Evolutionary conservation across 345 rosid species (phyloP).

Genomic region (Eucalyptus cloeziana): DNA sequence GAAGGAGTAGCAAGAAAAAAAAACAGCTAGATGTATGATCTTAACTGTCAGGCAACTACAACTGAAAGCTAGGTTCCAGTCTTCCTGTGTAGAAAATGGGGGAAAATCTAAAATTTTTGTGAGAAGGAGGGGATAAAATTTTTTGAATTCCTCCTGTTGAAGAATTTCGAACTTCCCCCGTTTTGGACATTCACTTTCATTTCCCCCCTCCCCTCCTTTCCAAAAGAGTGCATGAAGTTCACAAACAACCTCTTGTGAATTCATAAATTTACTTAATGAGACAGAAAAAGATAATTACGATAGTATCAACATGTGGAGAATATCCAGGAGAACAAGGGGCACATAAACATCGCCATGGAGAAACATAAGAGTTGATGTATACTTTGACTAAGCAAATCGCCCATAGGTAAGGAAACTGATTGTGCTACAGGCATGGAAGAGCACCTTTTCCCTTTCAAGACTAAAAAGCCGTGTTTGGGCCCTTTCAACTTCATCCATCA

Average conservation of each 20-base stretch:
- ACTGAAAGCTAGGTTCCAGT: not conserved
- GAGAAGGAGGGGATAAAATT: not conserved
- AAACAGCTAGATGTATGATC: not conserved
- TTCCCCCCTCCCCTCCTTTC: not conserved
- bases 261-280: not conserved
- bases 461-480: conserved; percentile 92
- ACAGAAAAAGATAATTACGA: not conserved
- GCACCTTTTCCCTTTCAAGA: conserved; percentile 96
- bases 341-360: not conserved
- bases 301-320: not conserved
- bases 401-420: not conserved
- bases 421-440: not conserved
- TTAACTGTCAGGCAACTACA: not conserved
- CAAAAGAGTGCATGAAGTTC: not conserved
- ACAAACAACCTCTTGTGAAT: not conserved
- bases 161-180: not conserved
- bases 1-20: not conserved
- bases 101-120: not conserved
- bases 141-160: not conserved
- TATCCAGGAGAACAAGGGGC: not conserved
- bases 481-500: conserved; percentile 99
- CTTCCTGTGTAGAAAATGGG: not conserved
- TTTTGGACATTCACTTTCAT: not conserved
- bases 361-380: not conserved
- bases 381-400: not conserved